Base-by-base conservation (phyloP, 495 filamentous ascomycete species). In the Rhypophila decipiens region DNA sequence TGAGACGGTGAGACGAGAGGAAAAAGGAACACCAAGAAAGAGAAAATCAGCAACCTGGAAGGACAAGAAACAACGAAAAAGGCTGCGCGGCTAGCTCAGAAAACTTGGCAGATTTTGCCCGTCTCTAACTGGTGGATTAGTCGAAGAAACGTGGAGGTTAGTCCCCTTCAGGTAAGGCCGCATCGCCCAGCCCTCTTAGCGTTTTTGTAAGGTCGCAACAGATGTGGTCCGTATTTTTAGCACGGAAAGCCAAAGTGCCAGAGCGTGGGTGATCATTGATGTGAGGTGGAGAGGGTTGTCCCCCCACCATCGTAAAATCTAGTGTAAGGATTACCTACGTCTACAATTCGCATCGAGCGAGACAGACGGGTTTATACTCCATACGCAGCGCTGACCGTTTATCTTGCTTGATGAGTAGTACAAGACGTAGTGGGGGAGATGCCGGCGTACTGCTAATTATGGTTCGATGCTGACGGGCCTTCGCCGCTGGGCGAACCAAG, bases 21-120 rank as follows among this genome's bases (percentile, higher is more conserved):
- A 12, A 15, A 15, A 15, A 11, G 17, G 17, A 35, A 35, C 17
- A 15, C 31, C 31, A 11, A 2, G 17, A 35, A 15, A 11, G 12
- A 15, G 12, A 11, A 35, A 35, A 35, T 35, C 12, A 35, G 12
- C 31, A 11, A 11, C 3, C 17, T 15, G 12, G 17, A 5, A 35
- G 17, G 3, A 10, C 19, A 40, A 23, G 24, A 22, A n/a, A 8
- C 11, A 40, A 40, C 21, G 20, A 22, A 4, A 2, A 5, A 11
- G 5, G 19, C 34, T 57, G 56, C 58, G 61, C 59, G 61, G 55
- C 61, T 59, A 64, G 46, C 41, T 44, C 46, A 58, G 56, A 49
- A 50, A 48, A 46, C 51, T 54, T 56, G 56, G 51, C 41, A 21
- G 2, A 13, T 37, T 45, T 51, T 39, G 9, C 1, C 0, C 19